A percentile compares a stretch with the other conserved stretches of the same genome.
These are phyloP conservation scores for Suhomyces bokatorum DNA, from an alignment of 1,139 yeast species.

Conservation along the genomic window DNA sequence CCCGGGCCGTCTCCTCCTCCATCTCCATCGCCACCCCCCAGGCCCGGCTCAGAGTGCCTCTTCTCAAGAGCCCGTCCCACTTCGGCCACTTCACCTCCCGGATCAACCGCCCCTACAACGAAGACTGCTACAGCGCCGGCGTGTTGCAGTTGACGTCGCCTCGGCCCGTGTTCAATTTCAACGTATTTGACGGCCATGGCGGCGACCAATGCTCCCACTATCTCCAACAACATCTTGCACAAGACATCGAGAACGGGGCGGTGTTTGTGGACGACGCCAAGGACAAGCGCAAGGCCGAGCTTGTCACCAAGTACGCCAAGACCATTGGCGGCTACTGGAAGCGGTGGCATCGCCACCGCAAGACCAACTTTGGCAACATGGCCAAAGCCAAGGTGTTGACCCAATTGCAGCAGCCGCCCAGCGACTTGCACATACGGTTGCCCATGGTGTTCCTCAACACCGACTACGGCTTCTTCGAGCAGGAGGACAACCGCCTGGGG, in stretches of 20 bases:
- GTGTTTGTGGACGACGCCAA: slow-evolving; percentile 18
- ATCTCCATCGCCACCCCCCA: slow-evolving; percentile 33
- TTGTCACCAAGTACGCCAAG: slow-evolving; percentile 51
- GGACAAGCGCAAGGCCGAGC: slow-evolving; percentile 30
- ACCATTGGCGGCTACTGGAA: slow-evolving; percentile 89
- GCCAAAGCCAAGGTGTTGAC: slow-evolving; percentile 15
- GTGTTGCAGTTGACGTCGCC: slow-evolving; percentile 42
- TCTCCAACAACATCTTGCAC: slow-evolving; percentile 54
- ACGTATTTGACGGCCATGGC: slow-evolving; percentile 93
- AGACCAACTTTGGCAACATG: slow-evolving; percentile 45
- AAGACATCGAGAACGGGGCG: slow-evolving; percentile 51
- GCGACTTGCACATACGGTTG: slow-evolving; percentile 60
- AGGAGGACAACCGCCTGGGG: slow-evolving; percentile 53
- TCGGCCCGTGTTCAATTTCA: slow-evolving; percentile 54
- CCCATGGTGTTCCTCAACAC: slow-evolving; percentile 63
- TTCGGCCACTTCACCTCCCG: slow-evolving; percentile 81
- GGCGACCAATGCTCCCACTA: slow-evolving; percentile 72
- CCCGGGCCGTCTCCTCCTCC: slow-evolving; percentile 19
- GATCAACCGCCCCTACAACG: slow-evolving; percentile 75
- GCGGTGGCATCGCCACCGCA: slow-evolving; percentile 60
- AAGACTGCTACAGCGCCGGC: slow-evolving; percentile 72
- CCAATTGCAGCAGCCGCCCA: slow-evolving; percentile 20
- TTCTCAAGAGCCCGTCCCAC: slow-evolving; percentile 69
- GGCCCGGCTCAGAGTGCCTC: slow-evolving; percentile 46
- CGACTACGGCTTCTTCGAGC: slow-evolving; percentile 49